Evolutionary conservation across 768 basidiomycete genomes (phyloP), one percentile per base, ranked within the genome.

Genomic region (Asterophora parasitica): DNA sequence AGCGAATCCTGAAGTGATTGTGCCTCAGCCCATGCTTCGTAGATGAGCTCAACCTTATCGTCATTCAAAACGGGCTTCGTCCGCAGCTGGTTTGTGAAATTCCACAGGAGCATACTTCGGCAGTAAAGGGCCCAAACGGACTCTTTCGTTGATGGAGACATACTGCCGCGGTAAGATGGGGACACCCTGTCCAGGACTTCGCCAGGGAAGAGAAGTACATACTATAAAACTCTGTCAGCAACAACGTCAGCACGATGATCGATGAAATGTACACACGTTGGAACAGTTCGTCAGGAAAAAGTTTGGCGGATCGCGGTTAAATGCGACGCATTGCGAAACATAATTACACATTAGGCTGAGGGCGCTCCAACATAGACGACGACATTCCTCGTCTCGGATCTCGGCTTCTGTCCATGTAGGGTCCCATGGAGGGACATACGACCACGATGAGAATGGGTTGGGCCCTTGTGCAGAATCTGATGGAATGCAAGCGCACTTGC

Each of bases 71-170:
- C 70, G 0, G 50, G 26, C 10, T 70, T 69, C 46, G 70, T 68
- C 42, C 76, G 61, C 20, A 82, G 66, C 3, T 79, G 78, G 40
- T 74, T 72, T 53, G 79, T 82, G 58, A 81, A 83, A 56, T 79
- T 85, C 86, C 87, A 91, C 3, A 90, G 70, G 8, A 91, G 74
- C 83, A 90, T 85, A 60, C 80, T 81, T 28, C 88, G 81, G 64
- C 86, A 88, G 57, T 88, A 88, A 20, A 91, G 68, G 0, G 85
- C 88, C 88, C 88, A 90, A 1, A 91, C 74, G 12, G 83, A 82
- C 52, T 90, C 85, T 60, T 88, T 90, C 12, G 82, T 74, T 13
- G 82, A 82, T 28, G 73, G 73, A 27, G 67, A 65, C 46, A 72
- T 68, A 44, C 66, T 66, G 17, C 69, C 65, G 34, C 67, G 64